Evolutionary conservation across 148 eudicot species (phyloP), one percentile per base, ranked within the genome.

Genomic region (Arbutus unedo): DNA sequence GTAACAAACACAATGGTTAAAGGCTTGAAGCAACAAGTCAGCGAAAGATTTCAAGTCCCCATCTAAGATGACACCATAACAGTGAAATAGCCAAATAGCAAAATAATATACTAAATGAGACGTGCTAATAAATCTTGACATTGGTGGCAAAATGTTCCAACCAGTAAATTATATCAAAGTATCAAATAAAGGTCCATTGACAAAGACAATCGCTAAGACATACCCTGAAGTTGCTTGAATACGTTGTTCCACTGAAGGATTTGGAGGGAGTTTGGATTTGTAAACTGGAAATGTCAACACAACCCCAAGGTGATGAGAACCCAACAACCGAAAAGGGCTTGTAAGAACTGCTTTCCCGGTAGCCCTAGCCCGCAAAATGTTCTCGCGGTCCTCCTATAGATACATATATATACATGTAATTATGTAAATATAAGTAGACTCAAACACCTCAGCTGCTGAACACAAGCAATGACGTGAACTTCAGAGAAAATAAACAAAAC

Each of bases 291-390:
- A 88, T 11, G 95, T 92, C 87, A 91, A 82, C 47, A 92, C 93
- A 79, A 92, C 96, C 81, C 96, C 96, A 31, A 91, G 92, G 86
- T 91, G 93, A 83, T 91, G 90, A 76, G 93, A 90, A 62, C 92
- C 90, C 59, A 92, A 79, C 84, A 92, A 80, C 79, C 83, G 84
- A 75, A 92, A 92, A 0, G 93, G 96, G 80, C 87, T 83, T 4
- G 96, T 92, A 53, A 92, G 93, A 81, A 92, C 93, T 25, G 93
- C 96, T 79, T 92, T 92, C 48, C 96, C 93, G 3, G 91, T 91
- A 8, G 91, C 90, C 88, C 93, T 84, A 25, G 96, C 93, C 85
- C 88, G 86, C 89, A 92, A 80, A 45, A 92, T 91, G 79, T 92
- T 92, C 84, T 88, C 92, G 41, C 90, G 90, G 77, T 92, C 96